Percentiles rank a stretch among this genome's conserved stretches.
phyloP scores from a whole-genome alignment of 257 asterid genomes.

The Solanum tarapatanum region DNA sequence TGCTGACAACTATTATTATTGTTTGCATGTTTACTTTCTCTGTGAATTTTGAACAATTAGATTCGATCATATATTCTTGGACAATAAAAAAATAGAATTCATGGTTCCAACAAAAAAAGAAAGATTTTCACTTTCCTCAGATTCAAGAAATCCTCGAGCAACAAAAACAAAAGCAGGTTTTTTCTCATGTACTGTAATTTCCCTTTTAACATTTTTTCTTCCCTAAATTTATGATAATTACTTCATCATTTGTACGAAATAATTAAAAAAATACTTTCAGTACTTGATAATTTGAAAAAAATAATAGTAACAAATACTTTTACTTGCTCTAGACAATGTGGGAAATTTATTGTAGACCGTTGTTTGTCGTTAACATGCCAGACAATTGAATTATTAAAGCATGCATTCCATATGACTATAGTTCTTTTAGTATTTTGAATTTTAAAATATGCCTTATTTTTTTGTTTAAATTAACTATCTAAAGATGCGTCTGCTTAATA shows the following conservation, averaged over 20 bases:
- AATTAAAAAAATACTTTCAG: background rate
- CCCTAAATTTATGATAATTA: background rate
- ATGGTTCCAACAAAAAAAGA: background rate
- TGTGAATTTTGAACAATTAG: background rate
- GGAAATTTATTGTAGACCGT: background rate
- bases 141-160: constrained; percentile 54
- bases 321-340: background rate
- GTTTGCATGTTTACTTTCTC: constrained; percentile 3
- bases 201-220: background rate
- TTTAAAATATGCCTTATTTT: background rate
- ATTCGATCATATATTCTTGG: constrained; percentile 20
- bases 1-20: constrained; percentile 17
- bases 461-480: background rate
- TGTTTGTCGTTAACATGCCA: background rate
- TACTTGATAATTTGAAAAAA: background rate
- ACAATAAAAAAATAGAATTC: constrained; percentile 25
- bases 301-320: background rate
- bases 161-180: constrained; percentile 19
- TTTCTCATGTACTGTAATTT: background rate
- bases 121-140: constrained; percentile 16
- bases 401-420: background rate
- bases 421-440: background rate
- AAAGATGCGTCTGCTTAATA: background rate
- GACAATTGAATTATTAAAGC: background rate
- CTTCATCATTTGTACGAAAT: background rate